These are phyloP conservation scores for Hypomyces rosellus DNA, from an alignment of 2,329 filamentous ascomycete species.

Conservation along the genomic window DNA sequence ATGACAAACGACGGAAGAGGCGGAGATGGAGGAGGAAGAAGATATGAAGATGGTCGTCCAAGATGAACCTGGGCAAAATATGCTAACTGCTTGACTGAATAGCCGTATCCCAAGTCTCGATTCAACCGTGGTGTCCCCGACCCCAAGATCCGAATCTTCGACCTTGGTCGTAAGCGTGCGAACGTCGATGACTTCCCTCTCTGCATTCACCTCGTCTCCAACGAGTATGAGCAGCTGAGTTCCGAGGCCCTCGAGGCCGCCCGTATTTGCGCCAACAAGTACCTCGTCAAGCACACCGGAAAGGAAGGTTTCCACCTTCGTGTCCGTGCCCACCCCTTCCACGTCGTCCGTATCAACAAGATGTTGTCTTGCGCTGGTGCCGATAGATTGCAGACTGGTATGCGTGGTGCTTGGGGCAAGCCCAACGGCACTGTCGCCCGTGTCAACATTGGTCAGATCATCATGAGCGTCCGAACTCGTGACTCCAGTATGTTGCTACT, in stretches of 20 bases:
- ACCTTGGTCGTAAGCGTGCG: conserved; percentile 96
- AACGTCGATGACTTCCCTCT: conserved; percentile 99
- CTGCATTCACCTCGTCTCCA: conserved; percentile 98
- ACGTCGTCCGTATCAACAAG: conserved; percentile 99
- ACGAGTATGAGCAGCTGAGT: conserved; percentile 99
- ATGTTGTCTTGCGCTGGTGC: conserved; percentile 99
- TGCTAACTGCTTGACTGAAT: conserved; percentile 15
- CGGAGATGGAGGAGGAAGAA: background rate
- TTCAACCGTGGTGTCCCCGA: conserved; percentile 99
- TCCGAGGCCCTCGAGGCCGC: conserved; percentile 99
- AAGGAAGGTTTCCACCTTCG: conserved; percentile 71
- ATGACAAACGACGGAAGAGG: conserved; percentile 1
- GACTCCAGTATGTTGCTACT: conserved; percentile 64
- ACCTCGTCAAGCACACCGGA: conserved; percentile 64
- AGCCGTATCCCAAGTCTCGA: conserved; percentile 98
- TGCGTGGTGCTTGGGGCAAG: conserved; percentile 99
- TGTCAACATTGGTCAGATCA: conserved; percentile 99
- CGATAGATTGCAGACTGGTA: conserved; percentile 99
- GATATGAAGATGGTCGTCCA: background rate
- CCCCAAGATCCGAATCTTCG: conserved; percentile 91
- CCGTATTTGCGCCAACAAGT: conserved; percentile 99
- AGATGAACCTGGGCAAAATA: background rate
- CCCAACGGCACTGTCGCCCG: conserved; percentile 97
- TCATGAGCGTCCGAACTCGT: conserved; percentile 94
- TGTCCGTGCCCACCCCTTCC: conserved; percentile 93